phyloP scores from a whole-genome alignment of 768 basidiomycete genomes.

The Leucosporidium scottii region DNA sequence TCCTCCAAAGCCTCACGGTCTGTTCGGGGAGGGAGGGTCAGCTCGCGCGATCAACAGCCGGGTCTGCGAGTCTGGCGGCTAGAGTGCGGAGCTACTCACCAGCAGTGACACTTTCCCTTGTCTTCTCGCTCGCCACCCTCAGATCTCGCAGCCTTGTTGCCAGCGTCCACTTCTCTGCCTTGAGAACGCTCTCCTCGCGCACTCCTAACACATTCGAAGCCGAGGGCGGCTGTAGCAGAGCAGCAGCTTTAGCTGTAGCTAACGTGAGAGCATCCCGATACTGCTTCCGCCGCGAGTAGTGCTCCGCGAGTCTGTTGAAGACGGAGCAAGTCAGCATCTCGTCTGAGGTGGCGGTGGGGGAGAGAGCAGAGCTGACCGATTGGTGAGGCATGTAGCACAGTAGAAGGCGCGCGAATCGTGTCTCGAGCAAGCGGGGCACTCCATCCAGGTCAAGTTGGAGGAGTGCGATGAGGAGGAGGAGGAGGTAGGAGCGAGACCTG shows the following conservation, averaged over 20 bases:
- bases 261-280: constrained; percentile 16
- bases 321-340: neutral
- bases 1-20: neutral
- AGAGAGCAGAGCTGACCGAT: too few relatives aligned
- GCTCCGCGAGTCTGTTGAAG: constrained; percentile 10
- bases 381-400: too few relatives aligned
- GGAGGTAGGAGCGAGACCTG: neutral
- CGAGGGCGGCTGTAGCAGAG: constrained; percentile 8
- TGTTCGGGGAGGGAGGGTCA: neutral
- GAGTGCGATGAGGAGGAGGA: neutral
- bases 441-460: too few relatives aligned
- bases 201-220: constrained; percentile 5
- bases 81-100: neutral
- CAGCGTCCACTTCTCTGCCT: constrained; percentile 21
- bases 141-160: constrained; percentile 10
- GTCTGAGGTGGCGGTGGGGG: too few relatives aligned
- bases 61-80: neutral
- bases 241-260: constrained; percentile 6
- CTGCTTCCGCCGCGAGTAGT: constrained; percentile 11
- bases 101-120: neutral
- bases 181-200: constrained; percentile 13
- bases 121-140: constrained; percentile 4
- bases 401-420: too few relatives aligned
- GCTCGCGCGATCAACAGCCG: neutral
- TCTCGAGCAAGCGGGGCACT: too few relatives aligned